Percentiles rank a stretch among this genome's conserved stretches.
Conservation (phyloP, 768 basidiomycete genomes). For the Butyriboletus loyo region DNA sequence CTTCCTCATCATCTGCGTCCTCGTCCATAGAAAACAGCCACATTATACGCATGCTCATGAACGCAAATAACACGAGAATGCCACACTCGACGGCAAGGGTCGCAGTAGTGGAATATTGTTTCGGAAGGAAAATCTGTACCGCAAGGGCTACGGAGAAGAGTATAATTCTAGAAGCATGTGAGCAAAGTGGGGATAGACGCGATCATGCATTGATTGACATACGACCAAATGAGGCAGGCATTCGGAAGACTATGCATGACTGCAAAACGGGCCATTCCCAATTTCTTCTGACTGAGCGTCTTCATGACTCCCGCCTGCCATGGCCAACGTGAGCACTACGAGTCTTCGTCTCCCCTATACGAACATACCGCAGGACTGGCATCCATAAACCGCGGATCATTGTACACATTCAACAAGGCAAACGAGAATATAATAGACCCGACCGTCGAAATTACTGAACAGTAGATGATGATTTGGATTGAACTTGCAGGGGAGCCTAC, state of each 20-base stretch:
- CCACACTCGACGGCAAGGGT: conserved; percentile 5
- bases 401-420: conserved; percentile 11
- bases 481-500: background rate
- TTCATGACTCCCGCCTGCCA: conserved; percentile 4
- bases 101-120: background rate
- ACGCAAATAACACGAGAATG: background rate
- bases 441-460: conserved; percentile 5
- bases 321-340: background rate
- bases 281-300: background rate
- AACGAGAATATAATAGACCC: conserved; percentile 15
- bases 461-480: conserved; percentile 9
- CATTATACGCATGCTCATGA: background rate
- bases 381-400: background rate
- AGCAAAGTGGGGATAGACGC: background rate
- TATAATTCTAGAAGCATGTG: conserved; percentile 1
- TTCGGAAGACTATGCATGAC: conserved; percentile 17
- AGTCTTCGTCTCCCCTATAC: too few species aligned
- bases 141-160: conserved; percentile 7
- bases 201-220: background rate
- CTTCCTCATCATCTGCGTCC: background rate
- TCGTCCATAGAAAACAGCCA: background rate
- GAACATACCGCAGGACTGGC: conserved; percentile 7
- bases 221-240: conserved; percentile 16
- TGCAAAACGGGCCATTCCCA: conserved; percentile 7
- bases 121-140: conserved; percentile 8